Evolutionary conservation across 352 stramenopile genomes (phyloP), one percentile per base, ranked within the genome.

Genomic region (Thraustochytrium sp.): DNA sequence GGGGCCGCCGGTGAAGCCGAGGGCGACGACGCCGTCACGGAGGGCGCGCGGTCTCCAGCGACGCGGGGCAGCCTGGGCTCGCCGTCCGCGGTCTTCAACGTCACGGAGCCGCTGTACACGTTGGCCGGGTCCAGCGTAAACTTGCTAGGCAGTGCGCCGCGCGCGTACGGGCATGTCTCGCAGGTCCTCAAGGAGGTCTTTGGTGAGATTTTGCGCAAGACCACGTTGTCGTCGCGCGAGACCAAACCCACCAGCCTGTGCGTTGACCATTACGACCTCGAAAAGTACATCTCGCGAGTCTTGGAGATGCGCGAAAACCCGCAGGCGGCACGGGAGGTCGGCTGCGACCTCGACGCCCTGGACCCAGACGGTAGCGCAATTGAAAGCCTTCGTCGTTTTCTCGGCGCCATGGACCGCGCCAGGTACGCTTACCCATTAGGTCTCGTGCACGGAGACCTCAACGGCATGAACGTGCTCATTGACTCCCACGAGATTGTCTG

Each of bases 401-500:
- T 53, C 2, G 29, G 53, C 44, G 44, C 21, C 1, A 51, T 54
- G n/a, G 62, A 80, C 34, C 31, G 34, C 42, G 21, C 13, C 11
- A 21, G 23, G n/a, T 46, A 63, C 26, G 2, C 44, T 38, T 80
- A 80, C 26, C 13, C 29, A 9, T 44, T 75, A n/a, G 53, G 68
- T 13, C 53, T 80, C 37, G 68, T 80, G 26, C 68, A 80, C 42
- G 68, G 68, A 11, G 68, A 80, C 37, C 53, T 80, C 5, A 80
- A 80, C 63, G 68, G 68, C 1, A 61, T 65, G 68, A 80, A 80
- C 26, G 26, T 75, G 36, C 62, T 80, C 13, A 80, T 80, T 34
- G 68, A 80, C 68, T 80, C 68, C 4, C 48, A 80, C n/a, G 53
- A 64, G 5, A 80, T 80, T 26, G 68, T 80, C n/a, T 80, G 68